Conservation (phyloP, 2,329 filamentous ascomycete genomes). For the Clonostachys rosea region DNA sequence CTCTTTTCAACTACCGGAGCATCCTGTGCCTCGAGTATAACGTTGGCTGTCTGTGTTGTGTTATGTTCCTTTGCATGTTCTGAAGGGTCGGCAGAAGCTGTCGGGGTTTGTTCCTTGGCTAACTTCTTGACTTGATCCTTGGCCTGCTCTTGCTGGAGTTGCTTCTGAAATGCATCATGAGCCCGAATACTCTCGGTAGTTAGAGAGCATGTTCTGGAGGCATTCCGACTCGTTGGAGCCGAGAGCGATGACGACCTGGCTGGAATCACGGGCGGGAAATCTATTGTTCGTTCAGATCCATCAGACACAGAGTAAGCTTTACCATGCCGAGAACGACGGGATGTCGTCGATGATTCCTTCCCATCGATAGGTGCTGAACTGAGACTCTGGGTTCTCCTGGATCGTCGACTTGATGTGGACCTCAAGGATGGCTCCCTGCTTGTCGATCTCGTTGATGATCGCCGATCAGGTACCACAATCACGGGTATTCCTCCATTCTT, state of each 20-base stretch:
- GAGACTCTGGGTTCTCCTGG: slow-evolving; percentile 47
- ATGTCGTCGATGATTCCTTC: slow-evolving; percentile 38
- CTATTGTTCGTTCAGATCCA: slow-evolving; percentile 50
- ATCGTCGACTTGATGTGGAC: slow-evolving; percentile 55
- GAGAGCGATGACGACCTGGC: slow-evolving; percentile 56
- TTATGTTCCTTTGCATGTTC: too few relatives aligned
- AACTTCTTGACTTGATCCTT: too few relatives aligned
- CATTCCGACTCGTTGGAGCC: slow-evolving; percentile 56
- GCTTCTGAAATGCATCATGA: slow-evolving; percentile 37
- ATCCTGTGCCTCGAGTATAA: too few relatives aligned
- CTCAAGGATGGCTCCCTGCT: slow-evolving; percentile 49
- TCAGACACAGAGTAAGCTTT: slow-evolving; percentile 43
- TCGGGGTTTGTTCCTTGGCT: too few relatives aligned
- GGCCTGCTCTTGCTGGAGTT: slow-evolving; percentile 9
- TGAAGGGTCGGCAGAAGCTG: too few relatives aligned
- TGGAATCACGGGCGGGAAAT: slow-evolving; percentile 55
- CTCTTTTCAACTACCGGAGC: too few relatives aligned
- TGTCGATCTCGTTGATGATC: slow-evolving; percentile 47
- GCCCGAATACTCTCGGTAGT: slow-evolving; percentile 54
- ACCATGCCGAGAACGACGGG: slow-evolving; percentile 31
- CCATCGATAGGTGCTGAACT: slow-evolving; percentile 39
- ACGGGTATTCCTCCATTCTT: slow-evolving; percentile 59
- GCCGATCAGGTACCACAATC: slow-evolving; percentile 55
- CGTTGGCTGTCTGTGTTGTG: too few relatives aligned
- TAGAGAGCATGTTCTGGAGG: slow-evolving; percentile 47